Evolutionary conservation across 768 basidiomycete species (phyloP), one percentile per base, ranked within the genome.

Genomic region (Termitomyces sp.): DNA sequence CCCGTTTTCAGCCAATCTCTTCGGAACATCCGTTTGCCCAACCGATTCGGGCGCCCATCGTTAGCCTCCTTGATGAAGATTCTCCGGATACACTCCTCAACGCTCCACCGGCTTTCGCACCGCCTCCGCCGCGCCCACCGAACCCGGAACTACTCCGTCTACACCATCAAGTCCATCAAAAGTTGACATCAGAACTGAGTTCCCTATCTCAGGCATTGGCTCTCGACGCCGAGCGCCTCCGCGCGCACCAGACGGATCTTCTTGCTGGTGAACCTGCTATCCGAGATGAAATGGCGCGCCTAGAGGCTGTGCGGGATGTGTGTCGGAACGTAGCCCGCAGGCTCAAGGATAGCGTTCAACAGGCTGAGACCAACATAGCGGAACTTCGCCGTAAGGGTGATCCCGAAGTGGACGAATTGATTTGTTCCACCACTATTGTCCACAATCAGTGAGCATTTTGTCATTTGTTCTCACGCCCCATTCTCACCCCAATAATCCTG

Each of bases 341-440:
- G 62, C 73, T 91, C 61, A 80, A 78, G 44, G 79, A 67, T 51
- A 82, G 84, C 8, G 84, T 98, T 6, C 70, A 75, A 8, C 80
- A 80, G 53, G 90, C 83, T 17, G 90, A 95, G 67, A 75, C 80
- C 54, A 87, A 90, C 66, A 77, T 97, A 27, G 70, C 81, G 29
- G 92, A 95, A 63, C 73, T 97, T 61, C 84, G 86, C 61, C 76
- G 84, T 58, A 90, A 89, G 71, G 93, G 91, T 32, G 93, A 95
- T 70, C 92, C 92, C 12, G 90, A 90, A 62, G 94, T 98, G 10
- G 97, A 99, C 72, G 97, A 99, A 75, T 81, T 98, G 53, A 87
- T 98, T 1, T 99, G 97, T 70, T 89, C 92, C 29, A 96, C 92
- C 11, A 92, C 84, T 29, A 98, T 99, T 51, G 96, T 99, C 32